A percentile compares a stretch with the other conserved stretches of the same genome.
These are phyloP conservation scores for Whalleya microplaca DNA, from an alignment of 2,329 filamentous ascomycete species.

Conservation along the genomic window DNA sequence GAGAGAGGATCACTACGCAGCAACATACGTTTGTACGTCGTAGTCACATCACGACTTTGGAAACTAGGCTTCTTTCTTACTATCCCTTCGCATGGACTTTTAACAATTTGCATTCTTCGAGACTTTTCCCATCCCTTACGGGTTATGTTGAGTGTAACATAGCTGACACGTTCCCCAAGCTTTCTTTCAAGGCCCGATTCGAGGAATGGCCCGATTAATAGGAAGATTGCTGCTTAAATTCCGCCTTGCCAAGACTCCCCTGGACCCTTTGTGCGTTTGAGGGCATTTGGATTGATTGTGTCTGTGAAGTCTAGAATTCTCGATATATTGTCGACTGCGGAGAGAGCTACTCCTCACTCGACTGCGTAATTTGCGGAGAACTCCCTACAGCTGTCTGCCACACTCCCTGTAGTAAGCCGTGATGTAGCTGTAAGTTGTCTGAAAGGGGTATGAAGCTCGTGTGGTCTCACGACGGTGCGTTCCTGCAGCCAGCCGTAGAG, in stretches of 20 bases:
- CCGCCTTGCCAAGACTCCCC: slow-evolving; percentile 26
- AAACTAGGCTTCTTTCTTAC: too few relatives aligned
- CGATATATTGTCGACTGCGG: slow-evolving; percentile 16
- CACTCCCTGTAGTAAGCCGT: neutral
- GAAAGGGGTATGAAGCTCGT: neutral
- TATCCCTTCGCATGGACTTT: neutral
- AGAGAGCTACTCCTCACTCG: slow-evolving; percentile 5
- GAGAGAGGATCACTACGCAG: too few relatives aligned
- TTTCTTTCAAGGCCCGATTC: slow-evolving; percentile 20
- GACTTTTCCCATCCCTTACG: slow-evolving; percentile 1
- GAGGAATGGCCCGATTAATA: slow-evolving; percentile 25
- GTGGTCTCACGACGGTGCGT: slow-evolving; percentile 1
- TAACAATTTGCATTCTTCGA: neutral
- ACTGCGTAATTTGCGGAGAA: slow-evolving; percentile 16
- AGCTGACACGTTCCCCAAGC: slow-evolving; percentile 7
- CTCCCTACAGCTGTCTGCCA: slow-evolving; percentile 7
- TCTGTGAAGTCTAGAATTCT: slow-evolving; percentile 21
- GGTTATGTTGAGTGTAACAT: slow-evolving; percentile 9
- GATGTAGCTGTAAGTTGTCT: neutral
- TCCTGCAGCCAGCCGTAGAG: slow-evolving; percentile 1
- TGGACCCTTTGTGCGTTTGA: slow-evolving; percentile 30
- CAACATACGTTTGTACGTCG: too few relatives aligned
- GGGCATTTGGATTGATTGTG: slow-evolving; percentile 23
- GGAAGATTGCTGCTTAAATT: slow-evolving; percentile 26
- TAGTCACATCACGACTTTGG: too few relatives aligned